Evolutionary conservation across 495 filamentous ascomycete genomes (phyloP), one percentile per base, ranked within the genome.

Genomic region (Astrocystis sublimbata): DNA sequence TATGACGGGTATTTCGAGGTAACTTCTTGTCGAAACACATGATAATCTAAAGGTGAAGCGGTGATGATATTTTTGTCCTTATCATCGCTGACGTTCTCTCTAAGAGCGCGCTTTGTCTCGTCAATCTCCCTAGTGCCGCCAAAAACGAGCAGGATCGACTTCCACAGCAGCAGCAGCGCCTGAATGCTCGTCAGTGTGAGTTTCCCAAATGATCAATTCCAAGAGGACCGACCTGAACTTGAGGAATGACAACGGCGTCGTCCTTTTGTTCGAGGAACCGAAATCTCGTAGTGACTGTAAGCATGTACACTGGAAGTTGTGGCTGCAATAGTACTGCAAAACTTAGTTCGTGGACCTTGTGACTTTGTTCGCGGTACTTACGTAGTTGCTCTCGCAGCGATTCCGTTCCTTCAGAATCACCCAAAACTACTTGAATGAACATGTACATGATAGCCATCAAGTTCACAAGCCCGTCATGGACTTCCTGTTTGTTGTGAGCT

Each of bases 1-100:
- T 98, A 98, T 4, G 96, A 89, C 5, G 94, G 94, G 69, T 98
- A 98, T 77, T 98, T 98, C 0, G 94, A 98, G n/a, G 88, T 96
- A 65, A 98, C 92, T 73, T 98, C 94, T 73, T 98, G 93, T 26
- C 96, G 87, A 70, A 98, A 98, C 12, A 91, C 81, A 70, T 98
- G 93, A 69, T 98, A 98, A 68, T 98, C 96, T 9, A 98, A 80
- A 12, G 96, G 94, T 9, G 93, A 96, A 5, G 94, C 92, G 1
- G 88, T 96, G 58, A 98, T 92, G 38, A 92, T 75, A 73, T 73
- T 76, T 60, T 81, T 83, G 17, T 76, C 71, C 45, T 82, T 78
- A 45, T 78, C 79, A 33, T 80, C 76, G n/a, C 69, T 69, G 30
- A 76, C 71, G 23, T 68, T 70, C 59, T 88, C 81, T 42, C 76